Evolutionary conservation across 306 rosid species (phyloP), one percentile per base, ranked within the genome.

Genomic region (Rosa lucieae): DNA sequence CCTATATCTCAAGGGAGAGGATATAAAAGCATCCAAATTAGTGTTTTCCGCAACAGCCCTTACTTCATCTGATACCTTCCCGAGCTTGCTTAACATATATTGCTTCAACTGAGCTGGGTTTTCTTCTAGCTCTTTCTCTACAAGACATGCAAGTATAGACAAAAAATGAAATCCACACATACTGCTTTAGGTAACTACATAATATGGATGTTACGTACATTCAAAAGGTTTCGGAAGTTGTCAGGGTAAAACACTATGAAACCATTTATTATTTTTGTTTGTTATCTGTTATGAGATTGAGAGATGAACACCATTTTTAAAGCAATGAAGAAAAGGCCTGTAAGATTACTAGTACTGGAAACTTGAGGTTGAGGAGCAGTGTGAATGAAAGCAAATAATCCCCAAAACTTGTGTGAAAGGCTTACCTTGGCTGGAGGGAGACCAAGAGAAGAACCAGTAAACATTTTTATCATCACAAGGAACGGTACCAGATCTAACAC

Each of bases 391-490:
- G 51, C 52, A 44, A 2, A 70, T 14, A n/a, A 26, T 5, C 6
- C 21, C 5, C 43, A 3, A 71, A 35, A 17, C 11, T 73, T 39
- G 44, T 17, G 63, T 51, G 44, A 52, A 73, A 73, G 65, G 44
- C 42, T 79, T 61, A 90, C 98, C 98, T 93, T 88, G 79, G 10
- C 1, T 65, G 65, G 86, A 77, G 62, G 89, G 89, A 56, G 83
- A 47, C 93, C 93, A 93, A 58, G 90, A 81, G 44, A 86, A 81
- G 83, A 29, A 85, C 98, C 96, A 94, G 61, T 89, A 89, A 72
- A 90, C 29, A 5, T 42, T 15, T 55, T 82, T 77, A 3, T 82
- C 78, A 74, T 88, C 80, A 62, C 89, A 87, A 11, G 94, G 94
- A 48, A 85, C 0, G 75, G 39, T 79, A 71, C 90, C 93, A 32